Percentiles rank a stretch among this genome's conserved stretches.
These are phyloP conservation scores for Bothriochloa decipiens DNA, from an alignment of 176 grass and related monocot genomes.

Conservation along the genomic window DNA sequence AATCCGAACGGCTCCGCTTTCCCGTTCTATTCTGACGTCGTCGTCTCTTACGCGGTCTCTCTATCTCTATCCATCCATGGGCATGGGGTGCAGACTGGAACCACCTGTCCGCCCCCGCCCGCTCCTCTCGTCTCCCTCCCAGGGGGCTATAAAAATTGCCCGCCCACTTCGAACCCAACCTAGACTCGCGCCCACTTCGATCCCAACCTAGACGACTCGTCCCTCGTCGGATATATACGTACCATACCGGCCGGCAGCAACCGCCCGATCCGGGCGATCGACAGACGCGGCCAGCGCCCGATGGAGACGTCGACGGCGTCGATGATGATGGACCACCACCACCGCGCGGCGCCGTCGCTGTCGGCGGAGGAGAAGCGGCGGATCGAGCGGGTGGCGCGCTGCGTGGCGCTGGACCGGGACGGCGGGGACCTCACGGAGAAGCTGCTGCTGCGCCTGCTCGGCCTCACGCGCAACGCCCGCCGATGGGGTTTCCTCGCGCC, in stretches of 20 bases:
- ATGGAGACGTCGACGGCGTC: slow-evolving; percentile 42
- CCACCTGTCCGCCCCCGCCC: background rate
- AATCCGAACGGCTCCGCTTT: background rate
- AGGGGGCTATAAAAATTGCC: slow-evolving; percentile 17
- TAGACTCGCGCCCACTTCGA: background rate
- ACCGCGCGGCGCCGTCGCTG: slow-evolving; percentile 33
- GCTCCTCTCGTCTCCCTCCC: background rate
- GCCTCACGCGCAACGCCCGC: slow-evolving; percentile 64
- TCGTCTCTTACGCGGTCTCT: background rate
- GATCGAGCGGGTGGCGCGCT: slow-evolving; percentile 72
- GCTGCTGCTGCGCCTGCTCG: slow-evolving; percentile 61
- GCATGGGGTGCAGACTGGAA: background rate
- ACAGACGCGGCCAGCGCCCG: background rate
- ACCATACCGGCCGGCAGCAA: background rate
- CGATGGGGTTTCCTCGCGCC: slow-evolving; percentile 73
- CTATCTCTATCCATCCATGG: background rate
- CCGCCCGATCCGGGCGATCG: no score
- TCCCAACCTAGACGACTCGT: slow-evolving; percentile 7
- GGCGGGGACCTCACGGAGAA: slow-evolving; percentile 56
- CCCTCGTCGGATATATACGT: background rate
- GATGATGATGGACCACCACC: slow-evolving; percentile 25
- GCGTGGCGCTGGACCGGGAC: slow-evolving; percentile 64
- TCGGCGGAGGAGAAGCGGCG: slow-evolving; percentile 66
- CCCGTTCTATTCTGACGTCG: background rate
- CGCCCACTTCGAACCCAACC: background rate